Base-by-base conservation (phyloP, 768 basidiomycete species). In the Mycena crocata region DNA sequence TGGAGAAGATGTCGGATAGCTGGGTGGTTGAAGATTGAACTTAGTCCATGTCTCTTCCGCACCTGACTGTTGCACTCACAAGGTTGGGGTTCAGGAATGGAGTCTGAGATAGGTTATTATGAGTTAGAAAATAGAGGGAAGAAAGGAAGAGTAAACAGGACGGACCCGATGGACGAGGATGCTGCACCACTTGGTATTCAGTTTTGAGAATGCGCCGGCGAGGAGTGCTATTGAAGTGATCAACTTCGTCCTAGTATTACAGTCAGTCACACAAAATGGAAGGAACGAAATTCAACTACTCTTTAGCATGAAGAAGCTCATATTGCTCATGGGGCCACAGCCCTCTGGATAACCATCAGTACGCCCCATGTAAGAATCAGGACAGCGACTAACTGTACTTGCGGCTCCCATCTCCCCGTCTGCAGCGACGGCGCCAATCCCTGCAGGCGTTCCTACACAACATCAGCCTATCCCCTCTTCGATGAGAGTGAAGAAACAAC, bases 11-110 rank as follows among this genome's bases (percentile, higher is more conserved):
- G 59, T 85, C 84, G 2, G 83, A 80, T 19, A 85, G 75, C 84
- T 85, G 46, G 32, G 32, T 7, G n/a, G n/a, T n/a, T n/a, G 4
- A 19, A 26, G 15, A 13, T 61, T 40, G 34, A 40, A 19, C 14
- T 32, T 57, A 30, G 54, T n/a, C 26, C 44, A 8, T 3, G 8
- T 21, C 14, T 8, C 35, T 49, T 32, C 14, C 32, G 17, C 6
- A 40, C 35, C 21, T 44, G 42, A 40, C 13, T 37, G 55, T 23
- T 19, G 2, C 1, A 65, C 81, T 70, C 66, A 83, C 84, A 4
- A 85, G 75, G 54, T 83, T 82, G 0, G 84, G 83, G 58, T 85
- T 85, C 56, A 85, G 70, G 64, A 80, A 84, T 13, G 84, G 83
- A 8, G 84, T 82, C 82, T 84, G 35, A 17, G 3, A 30, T 23